phyloP scores from a whole-genome alignment of 1,284 basidiomycete species.

The Papiliotrema fonsecae region DNA sequence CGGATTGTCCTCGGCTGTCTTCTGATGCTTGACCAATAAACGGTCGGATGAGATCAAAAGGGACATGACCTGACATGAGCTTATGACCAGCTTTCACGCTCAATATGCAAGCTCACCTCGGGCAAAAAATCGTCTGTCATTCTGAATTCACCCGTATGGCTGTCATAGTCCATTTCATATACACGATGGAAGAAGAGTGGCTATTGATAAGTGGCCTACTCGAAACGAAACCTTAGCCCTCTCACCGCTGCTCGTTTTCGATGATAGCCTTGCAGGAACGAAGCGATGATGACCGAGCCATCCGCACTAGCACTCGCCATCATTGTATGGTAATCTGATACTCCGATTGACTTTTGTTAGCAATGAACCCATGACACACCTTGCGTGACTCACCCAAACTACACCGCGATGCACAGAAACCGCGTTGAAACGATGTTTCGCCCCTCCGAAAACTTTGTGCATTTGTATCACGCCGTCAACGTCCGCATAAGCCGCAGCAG shows the following conservation, averaged over 20 bases:
- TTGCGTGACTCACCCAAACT: constrained; percentile 61
- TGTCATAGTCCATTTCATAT: constrained; percentile 80
- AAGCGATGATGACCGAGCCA: constrained; percentile 56
- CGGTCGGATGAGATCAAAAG: constrained; percentile 5
- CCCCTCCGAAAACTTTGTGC: constrained; percentile 23
- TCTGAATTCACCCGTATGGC: constrained; percentile 63
- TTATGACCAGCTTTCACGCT: background rate
- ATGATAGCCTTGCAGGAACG: constrained; percentile 21
- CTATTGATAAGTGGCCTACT: constrained; percentile 48
- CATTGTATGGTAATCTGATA: constrained; percentile 82
- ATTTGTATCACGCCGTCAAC: constrained; percentile 33
- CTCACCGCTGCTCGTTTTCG: constrained; percentile 24
- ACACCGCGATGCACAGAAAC: constrained; percentile 54
- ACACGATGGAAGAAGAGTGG: constrained; percentile 71
- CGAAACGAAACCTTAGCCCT: background rate
- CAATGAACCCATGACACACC: background rate
- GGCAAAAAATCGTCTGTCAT: constrained; percentile 81
- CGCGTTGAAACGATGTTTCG: constrained; percentile 9
- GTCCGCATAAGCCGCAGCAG: constrained; percentile 31
- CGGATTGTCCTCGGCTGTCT: constrained; percentile 8
- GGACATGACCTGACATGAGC: background rate
- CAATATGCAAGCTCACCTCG: constrained; percentile 50
- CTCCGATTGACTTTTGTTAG: constrained; percentile 57
- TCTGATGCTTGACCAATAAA: background rate
- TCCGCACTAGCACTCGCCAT: constrained; percentile 74